Evolutionary conservation across 257 asterid genomes (phyloP).

Genomic region (Ilex asprella): DNA sequence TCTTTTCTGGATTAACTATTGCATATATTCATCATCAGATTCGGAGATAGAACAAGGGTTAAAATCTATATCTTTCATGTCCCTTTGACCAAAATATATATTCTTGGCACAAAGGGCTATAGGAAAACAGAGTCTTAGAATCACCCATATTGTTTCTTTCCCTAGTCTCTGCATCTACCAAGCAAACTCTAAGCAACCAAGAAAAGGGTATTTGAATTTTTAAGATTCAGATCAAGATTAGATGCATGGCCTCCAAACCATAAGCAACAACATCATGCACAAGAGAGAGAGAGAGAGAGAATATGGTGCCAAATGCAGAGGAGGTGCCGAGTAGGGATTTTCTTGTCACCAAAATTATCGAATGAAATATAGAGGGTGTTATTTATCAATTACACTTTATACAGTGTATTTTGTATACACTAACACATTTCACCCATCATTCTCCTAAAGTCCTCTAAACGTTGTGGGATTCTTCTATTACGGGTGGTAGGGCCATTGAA

Average conservation of each 20-base stretch:
- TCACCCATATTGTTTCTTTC: no score
- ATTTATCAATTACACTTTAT: no score
- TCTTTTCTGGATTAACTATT: slow-evolving; percentile 14
- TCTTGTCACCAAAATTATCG: slow-evolving; percentile 41
- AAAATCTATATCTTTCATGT: slow-evolving; percentile 7
- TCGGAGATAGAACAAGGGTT: slow-evolving; percentile 3
- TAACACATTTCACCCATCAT: neutral
- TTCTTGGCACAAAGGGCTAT: slow-evolving; percentile 35
- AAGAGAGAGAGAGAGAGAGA: neutral
- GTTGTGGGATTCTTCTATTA: slow-evolving; percentile 8
- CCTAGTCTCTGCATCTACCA: no score
- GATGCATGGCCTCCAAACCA: neutral
- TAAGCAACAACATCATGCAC: neutral
- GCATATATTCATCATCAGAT: slow-evolving; percentile 4
- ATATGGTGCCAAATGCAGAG: no score
- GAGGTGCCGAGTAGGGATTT: slow-evolving; percentile 22
- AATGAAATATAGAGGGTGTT: slow-evolving; percentile 9
- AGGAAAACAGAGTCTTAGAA: no score
- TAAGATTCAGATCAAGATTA: no score
- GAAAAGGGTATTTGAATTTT: no score
- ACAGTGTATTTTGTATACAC: no score
- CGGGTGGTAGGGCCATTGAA: no score
- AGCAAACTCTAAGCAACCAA: no score
- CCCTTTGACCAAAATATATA: slow-evolving; percentile 18
- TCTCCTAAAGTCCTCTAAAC: slow-evolving; percentile 4